These are phyloP conservation scores for Biscutella laevigata DNA, from an alignment of 441 rosid genomes.

Conservation along the genomic window DNA sequence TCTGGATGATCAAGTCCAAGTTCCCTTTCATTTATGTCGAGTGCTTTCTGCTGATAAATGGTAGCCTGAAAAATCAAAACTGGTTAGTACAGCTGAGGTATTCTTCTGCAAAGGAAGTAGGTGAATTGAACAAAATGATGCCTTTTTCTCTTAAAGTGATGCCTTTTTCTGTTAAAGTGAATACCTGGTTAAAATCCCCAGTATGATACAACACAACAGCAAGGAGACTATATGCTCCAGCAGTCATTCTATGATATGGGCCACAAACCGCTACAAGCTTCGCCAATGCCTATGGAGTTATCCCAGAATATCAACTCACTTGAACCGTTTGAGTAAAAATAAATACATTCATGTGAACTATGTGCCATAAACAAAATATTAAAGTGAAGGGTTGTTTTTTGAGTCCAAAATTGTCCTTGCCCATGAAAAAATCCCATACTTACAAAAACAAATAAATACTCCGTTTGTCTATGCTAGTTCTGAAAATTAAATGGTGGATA, in stretches of 20 bases:
- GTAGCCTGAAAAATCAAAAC: slow-evolving; percentile 54
- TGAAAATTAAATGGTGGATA: neutral
- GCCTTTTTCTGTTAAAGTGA: slow-evolving; percentile 9
- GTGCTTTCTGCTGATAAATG: slow-evolving; percentile 73
- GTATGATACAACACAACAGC: slow-evolving; percentile 84
- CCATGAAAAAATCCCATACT: too few relatives aligned
- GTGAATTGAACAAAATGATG: neutral
- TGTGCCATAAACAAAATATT: slow-evolving; percentile 2
- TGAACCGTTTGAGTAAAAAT: neutral
- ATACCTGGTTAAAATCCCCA: slow-evolving; percentile 82
- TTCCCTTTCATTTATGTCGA: slow-evolving; percentile 80
- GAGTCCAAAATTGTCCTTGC: neutral
- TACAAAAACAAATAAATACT: too few relatives aligned
- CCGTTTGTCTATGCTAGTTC: neutral
- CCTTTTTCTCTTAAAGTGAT: too few relatives aligned
- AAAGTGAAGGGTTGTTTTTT: neutral
- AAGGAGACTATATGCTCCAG: slow-evolving; percentile 77
- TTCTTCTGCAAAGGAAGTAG: neutral
- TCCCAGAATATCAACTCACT: slow-evolving; percentile 20
- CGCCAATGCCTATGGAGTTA: slow-evolving; percentile 65
- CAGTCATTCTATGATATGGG: slow-evolving; percentile 84
- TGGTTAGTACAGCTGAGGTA: slow-evolving; percentile 26
- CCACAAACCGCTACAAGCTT: slow-evolving; percentile 76
- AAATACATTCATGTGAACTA: too few relatives aligned
- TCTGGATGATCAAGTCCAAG: slow-evolving; percentile 88